Conservation (phyloP, 208 protist genomes). For the Acanthamoeba royreba region DNA sequence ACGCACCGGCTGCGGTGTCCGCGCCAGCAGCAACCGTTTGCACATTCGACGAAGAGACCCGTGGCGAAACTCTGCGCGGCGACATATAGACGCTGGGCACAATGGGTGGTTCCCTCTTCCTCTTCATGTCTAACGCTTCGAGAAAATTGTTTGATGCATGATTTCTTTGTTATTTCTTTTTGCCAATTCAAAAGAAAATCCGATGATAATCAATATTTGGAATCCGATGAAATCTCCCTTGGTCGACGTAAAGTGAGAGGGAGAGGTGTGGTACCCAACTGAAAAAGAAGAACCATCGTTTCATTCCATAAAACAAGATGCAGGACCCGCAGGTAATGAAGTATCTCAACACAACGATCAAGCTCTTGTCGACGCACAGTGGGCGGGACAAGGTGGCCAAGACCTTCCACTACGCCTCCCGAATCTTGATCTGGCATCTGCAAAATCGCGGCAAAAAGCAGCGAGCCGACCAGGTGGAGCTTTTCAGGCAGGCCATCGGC, state of each 20-base stretch:
- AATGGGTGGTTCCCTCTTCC: background rate
- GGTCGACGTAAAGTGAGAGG: too few relatives aligned
- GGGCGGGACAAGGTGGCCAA: conserved; percentile 23
- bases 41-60: background rate
- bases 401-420: background rate
- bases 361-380: background rate
- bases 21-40: background rate
- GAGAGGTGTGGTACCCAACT: too few relatives aligned
- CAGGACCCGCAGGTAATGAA: background rate
- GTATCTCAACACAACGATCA: conserved; percentile 6
- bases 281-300: too few relatives aligned
- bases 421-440: background rate
- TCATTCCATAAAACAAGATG: too few relatives aligned
- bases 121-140: background rate
- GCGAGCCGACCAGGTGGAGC: background rate
- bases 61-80: background rate
- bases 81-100: background rate
- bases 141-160: background rate
- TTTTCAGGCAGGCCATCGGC: background rate
- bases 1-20: background rate
- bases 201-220: too few relatives aligned
- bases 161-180: background rate
- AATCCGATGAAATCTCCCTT: too few relatives aligned
- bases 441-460: background rate
- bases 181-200: too few relatives aligned